Conservation (phyloP, 495 filamentous ascomycete genomes). For the Neurospora hispaniola region DNA sequence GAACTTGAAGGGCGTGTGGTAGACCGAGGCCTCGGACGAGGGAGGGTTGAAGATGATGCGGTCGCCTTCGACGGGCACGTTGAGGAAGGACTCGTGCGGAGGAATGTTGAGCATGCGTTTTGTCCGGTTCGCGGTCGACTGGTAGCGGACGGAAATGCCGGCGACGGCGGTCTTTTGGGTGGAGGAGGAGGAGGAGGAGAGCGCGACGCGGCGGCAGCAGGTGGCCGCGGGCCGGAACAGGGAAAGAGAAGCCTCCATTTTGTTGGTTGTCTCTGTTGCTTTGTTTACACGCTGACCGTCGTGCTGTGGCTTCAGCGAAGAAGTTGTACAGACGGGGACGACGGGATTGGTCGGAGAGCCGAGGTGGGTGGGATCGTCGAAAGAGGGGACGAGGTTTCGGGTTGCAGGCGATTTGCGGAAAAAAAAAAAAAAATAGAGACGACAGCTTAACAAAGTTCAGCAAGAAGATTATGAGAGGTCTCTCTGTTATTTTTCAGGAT, state of each 20-base stretch:
- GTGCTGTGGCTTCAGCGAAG: not conserved
- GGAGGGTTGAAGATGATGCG: constrained; percentile 94
- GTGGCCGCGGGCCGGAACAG: constrained; percentile 7
- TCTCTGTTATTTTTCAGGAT: not conserved
- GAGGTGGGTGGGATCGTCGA: not conserved
- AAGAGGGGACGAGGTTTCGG: not conserved
- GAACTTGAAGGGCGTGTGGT: constrained; percentile 83
- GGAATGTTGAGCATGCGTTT: constrained; percentile 62
- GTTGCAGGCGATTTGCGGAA: not conserved
- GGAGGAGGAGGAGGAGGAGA: constrained; percentile 17
- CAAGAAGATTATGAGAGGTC: not conserved
- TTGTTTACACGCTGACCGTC: not conserved
- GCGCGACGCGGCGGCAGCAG: constrained; percentile 12
- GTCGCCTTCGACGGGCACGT: constrained; percentile 33
- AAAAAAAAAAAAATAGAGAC: not conserved
- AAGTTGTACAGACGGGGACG: not conserved
- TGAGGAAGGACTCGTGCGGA: constrained; percentile 60
- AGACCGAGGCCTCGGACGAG: constrained; percentile 67
- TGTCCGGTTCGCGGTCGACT: constrained; percentile 60
- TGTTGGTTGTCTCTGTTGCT: not conserved
- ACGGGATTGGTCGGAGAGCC: not conserved
- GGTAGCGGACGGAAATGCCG: constrained; percentile 41
- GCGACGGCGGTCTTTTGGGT: constrained; percentile 21
- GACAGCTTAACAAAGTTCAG: not conserved
- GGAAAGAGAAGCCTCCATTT: constrained; percentile 11